phyloP scores from a whole-genome alignment of 73 alveolate species.

The Paramecium caudatum region DNA sequence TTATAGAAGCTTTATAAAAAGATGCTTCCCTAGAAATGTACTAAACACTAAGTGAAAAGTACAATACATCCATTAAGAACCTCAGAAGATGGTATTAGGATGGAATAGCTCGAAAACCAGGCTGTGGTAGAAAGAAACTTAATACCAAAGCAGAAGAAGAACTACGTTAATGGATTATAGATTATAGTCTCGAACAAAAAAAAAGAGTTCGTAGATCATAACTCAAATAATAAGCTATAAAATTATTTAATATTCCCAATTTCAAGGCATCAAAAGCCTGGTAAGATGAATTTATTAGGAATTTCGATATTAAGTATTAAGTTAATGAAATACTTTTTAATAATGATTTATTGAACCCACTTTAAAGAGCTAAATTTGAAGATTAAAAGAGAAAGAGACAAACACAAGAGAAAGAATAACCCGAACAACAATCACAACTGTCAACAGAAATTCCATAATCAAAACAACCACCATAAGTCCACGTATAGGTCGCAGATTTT shows the following conservation, averaged over 20 bases:
- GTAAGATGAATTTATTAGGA: slow-evolving; percentile 63
- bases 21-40: slow-evolving; percentile 25
- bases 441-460: slow-evolving; percentile 10
- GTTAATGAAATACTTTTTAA: background rate
- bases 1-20: background rate
- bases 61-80: slow-evolving; percentile 39
- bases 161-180: slow-evolving; percentile 5
- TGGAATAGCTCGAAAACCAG: slow-evolving; percentile 38
- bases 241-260: slow-evolving; percentile 20
- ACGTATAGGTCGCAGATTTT: slow-evolving; percentile 5
- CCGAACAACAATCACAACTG: background rate
- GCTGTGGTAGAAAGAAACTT: slow-evolving; percentile 69
- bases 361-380: slow-evolving; percentile 22
- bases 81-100: slow-evolving; percentile 56
- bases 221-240: slow-evolving; percentile 5
- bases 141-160: slow-evolving; percentile 35
- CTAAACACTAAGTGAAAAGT: slow-evolving; percentile 12
- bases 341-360: slow-evolving; percentile 7
- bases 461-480: background rate
- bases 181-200: background rate
- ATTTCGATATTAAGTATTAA: slow-evolving; percentile 43
- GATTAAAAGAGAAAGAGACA: slow-evolving; percentile 24
- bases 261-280: slow-evolving; percentile 52
- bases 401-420: slow-evolving; percentile 1
- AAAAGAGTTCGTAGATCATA: slow-evolving; percentile 53